Conservation (phyloP, 139 green algal genomes). For the Chlorella vulgaris region DNA sequence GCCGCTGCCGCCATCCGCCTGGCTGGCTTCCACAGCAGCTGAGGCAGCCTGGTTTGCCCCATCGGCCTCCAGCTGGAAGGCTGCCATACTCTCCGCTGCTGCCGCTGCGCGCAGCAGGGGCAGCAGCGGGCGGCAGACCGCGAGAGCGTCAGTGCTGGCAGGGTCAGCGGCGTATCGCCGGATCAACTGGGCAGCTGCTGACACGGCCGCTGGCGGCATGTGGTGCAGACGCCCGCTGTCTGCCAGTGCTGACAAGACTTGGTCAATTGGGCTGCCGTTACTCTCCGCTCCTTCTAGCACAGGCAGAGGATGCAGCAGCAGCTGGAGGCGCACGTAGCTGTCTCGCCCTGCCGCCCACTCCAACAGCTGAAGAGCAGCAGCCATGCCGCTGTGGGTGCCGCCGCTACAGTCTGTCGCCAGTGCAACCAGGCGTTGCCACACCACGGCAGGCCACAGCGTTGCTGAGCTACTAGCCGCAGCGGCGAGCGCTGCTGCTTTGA, state of each 20-base stretch:
- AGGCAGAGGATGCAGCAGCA: slow-evolving; percentile 16
- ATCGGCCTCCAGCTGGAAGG: background rate
- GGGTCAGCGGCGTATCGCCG: background rate
- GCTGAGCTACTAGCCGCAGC: background rate
- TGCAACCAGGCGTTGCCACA: slow-evolving; percentile 24
- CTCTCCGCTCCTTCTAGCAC: background rate
- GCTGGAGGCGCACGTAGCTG: slow-evolving; percentile 3
- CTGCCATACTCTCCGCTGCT: slow-evolving; percentile 1
- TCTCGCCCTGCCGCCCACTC: slow-evolving; percentile 13
- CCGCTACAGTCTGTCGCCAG: background rate
- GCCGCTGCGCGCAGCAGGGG: background rate
- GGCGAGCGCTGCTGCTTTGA: background rate
- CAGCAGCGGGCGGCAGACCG: background rate
- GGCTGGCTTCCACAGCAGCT: background rate
- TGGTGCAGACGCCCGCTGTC: background rate
- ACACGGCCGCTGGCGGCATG: background rate
- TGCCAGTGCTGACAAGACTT: background rate
- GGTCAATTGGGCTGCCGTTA: background rate
- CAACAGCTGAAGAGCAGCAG: slow-evolving; percentile 22
- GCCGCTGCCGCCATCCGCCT: background rate
- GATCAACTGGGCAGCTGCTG: background rate
- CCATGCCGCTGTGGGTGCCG: background rate
- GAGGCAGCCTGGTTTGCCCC: background rate
- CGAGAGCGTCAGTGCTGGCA: background rate
- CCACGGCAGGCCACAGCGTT: slow-evolving; percentile 14